A percentile compares a stretch with the other conserved stretches of the same genome.
These are phyloP conservation scores for Voacanga thouarsii DNA, from an alignment of 257 asterid genomes.

Conservation along the genomic window DNA sequence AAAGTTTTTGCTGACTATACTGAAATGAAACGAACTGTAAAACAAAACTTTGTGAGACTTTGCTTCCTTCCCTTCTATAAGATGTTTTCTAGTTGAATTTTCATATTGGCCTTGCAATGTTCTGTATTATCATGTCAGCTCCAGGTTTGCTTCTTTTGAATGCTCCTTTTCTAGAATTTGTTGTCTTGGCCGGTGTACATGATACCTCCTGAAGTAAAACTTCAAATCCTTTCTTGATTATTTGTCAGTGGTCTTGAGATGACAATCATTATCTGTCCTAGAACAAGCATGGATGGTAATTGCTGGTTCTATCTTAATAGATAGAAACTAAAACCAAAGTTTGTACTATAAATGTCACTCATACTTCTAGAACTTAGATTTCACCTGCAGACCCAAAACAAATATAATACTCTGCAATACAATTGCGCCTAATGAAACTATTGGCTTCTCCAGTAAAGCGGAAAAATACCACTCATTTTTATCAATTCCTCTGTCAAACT, in stretches of 20 bases:
- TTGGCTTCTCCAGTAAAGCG: conserved; percentile 57
- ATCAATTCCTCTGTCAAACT: conserved; percentile 42
- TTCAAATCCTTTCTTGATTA: background rate
- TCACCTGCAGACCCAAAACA: background rate
- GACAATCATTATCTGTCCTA: background rate
- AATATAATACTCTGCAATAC: background rate
- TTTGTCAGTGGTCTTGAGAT: background rate
- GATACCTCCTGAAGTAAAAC: background rate
- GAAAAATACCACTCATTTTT: conserved; percentile 60
- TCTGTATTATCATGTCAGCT: no score
- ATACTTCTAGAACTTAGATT: background rate
- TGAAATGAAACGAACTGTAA: background rate
- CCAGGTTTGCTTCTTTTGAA: background rate
- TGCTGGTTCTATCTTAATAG: no score
- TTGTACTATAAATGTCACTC: background rate
- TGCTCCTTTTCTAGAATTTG: background rate
- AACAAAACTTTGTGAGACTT: background rate
- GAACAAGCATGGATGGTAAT: no score
- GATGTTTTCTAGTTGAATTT: no score
- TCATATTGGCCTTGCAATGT: no score
- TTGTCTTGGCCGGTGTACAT: background rate
- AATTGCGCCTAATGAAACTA: conserved; percentile 12
- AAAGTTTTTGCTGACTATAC: background rate
- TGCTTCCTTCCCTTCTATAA: no score
- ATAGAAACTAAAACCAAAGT: background rate